Percentiles rank a stretch among this genome's conserved stretches.
These are phyloP conservation scores for Golubevia sp. DNA, from an alignment of 1,284 basidiomycete genomes.

Conservation along the genomic window DNA sequence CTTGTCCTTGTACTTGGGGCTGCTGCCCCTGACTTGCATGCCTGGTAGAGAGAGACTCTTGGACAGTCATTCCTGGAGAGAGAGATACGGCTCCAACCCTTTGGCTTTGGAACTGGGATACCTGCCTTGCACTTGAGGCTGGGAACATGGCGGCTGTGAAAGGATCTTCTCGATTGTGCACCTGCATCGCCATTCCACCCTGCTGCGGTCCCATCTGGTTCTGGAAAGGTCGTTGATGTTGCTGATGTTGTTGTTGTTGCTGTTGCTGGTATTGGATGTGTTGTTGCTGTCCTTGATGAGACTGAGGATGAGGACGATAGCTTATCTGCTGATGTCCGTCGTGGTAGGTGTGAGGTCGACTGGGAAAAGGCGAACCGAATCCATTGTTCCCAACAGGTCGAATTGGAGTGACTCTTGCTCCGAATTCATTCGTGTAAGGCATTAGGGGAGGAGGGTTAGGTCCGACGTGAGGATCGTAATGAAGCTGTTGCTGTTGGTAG, in stretches of 20 bases:
- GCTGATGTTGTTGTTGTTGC: background rate
- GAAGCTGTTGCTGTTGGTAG: background rate
- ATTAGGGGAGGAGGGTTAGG: background rate
- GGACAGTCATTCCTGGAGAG: slow-evolving; percentile 53
- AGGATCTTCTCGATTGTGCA: slow-evolving; percentile 31
- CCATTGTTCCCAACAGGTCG: slow-evolving; percentile 9
- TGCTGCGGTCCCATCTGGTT: too few relatives aligned
- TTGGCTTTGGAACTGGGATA: slow-evolving; percentile 49
- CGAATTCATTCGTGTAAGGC: slow-evolving; percentile 10
- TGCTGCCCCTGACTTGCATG: background rate
- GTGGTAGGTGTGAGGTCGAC: slow-evolving; percentile 39
- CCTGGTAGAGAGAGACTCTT: slow-evolving; percentile 24
- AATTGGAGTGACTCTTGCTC: slow-evolving; percentile 2
- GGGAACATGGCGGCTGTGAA: slow-evolving; percentile 43
- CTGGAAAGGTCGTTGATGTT: background rate
- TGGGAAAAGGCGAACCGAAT: slow-evolving; percentile 15
- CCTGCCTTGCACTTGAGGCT: slow-evolving; percentile 44
- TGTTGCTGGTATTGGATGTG: too few relatives aligned
- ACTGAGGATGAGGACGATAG: background rate
- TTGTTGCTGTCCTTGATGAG: too few relatives aligned
- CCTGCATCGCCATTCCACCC: background rate
- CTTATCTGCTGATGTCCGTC: slow-evolving; percentile 24
- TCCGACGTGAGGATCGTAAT: slow-evolving; percentile 3
- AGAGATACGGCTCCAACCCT: slow-evolving; percentile 19
- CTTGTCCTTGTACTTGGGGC: background rate